Conservation (phyloP, 129 eudicot species). For the Gnaphalium uliginosum region DNA sequence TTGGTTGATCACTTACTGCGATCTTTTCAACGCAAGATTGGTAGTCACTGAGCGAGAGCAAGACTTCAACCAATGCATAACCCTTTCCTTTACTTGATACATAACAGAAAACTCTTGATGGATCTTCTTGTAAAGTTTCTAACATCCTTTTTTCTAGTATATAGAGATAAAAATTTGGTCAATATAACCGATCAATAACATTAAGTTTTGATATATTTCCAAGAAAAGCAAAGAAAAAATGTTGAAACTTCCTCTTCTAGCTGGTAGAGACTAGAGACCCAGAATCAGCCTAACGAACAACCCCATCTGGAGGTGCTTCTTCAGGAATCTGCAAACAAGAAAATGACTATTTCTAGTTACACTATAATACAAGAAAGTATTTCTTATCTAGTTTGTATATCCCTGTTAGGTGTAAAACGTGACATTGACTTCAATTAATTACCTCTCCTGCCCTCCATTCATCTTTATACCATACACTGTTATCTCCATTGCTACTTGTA, state of each 20-base stretch:
- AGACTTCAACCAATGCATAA: not conserved
- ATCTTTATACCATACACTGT: conserved; percentile 63
- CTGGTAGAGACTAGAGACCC: conserved; percentile 18
- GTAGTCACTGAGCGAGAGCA: not conserved
- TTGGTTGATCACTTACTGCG: not conserved
- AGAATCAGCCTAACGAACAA: conserved; percentile 32
- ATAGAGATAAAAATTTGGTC: conserved; percentile 6
- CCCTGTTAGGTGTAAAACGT: not conserved
- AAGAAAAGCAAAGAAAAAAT: not conserved
- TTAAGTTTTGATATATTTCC: not conserved
- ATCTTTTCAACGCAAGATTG: not conserved
- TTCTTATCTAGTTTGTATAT: conserved; percentile 7
- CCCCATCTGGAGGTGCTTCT: conserved; percentile 63
- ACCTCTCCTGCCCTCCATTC: conserved; percentile 82
- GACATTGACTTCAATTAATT: conserved; percentile 10
- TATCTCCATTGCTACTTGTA: conserved; percentile 29
- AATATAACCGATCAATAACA: not conserved
- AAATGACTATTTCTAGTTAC: not conserved
- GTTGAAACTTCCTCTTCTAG: conserved; percentile 11
- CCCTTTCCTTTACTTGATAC: conserved; percentile 7
- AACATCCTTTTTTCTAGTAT: conserved; percentile 17
- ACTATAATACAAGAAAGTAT: not conserved
- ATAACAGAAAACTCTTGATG: not conserved
- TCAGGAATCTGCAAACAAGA: conserved; percentile 68
- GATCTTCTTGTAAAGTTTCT: not conserved